These are phyloP conservation scores for Pterula multifida DNA, from an alignment of 1,284 basidiomycete species.

Conservation along the genomic window DNA sequence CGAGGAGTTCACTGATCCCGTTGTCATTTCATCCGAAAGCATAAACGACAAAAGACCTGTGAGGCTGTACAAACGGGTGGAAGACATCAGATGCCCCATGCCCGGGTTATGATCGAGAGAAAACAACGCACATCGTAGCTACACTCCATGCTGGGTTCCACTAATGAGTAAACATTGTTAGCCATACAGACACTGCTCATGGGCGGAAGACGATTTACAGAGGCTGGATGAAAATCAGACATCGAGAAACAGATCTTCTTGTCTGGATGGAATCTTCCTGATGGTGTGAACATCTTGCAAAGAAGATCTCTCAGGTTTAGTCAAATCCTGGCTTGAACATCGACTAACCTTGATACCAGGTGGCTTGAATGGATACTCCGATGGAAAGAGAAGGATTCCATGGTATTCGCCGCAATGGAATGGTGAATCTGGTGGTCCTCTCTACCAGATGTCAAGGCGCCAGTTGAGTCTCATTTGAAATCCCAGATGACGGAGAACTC, in stretches of 20 bases:
- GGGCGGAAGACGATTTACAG: slow-evolving; percentile 40
- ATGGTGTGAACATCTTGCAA: slow-evolving; percentile 81
- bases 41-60: slow-evolving; percentile 95
- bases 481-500: slow-evolving; percentile 14
- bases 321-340: slow-evolving; percentile 1
- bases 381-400: slow-evolving; percentile 78
- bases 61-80: slow-evolving; percentile 39
- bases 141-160: slow-evolving; percentile 94
- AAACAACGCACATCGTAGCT: slow-evolving; percentile 66
- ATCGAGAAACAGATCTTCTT: slow-evolving; percentile 95
- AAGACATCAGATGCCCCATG: too few relatives aligned
- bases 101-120: slow-evolving; percentile 3
- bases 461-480: neutral
- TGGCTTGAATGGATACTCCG: slow-evolving; percentile 91
- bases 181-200: slow-evolving; percentile 6
- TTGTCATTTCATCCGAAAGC: slow-evolving; percentile 95
- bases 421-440: slow-evolving; percentile 87
- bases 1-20: slow-evolving; percentile 79
- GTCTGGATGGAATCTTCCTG: slow-evolving; percentile 86
- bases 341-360: slow-evolving; percentile 81
- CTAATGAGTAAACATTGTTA: slow-evolving; percentile 20
- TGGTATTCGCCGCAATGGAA: slow-evolving; percentile 92
- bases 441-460: slow-evolving; percentile 31
- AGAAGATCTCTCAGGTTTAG: slow-evolving; percentile 10
- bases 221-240: slow-evolving; percentile 88